Percentiles rank a stretch among this genome's conserved stretches.
phyloP scores from a whole-genome alignment of 148 eudicot species.

The Chenopodium quinoa region DNA sequence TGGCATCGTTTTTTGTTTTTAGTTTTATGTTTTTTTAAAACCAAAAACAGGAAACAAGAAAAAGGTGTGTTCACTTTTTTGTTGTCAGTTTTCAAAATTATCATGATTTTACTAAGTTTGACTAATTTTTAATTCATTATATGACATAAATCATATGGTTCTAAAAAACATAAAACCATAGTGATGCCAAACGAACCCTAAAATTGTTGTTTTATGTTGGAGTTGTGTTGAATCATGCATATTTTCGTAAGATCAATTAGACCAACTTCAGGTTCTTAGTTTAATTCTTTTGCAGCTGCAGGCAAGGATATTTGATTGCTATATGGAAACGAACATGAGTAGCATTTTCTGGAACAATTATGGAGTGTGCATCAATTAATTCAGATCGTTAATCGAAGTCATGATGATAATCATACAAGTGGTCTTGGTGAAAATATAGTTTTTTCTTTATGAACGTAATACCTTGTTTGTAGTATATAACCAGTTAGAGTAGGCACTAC shows the following conservation, averaged over 20 bases:
- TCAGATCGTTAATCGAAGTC: conserved; percentile 6
- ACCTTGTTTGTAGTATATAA: conserved; percentile 24
- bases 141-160: too few relatives aligned
- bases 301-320: conserved; percentile 7
- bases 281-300: conserved; percentile 12
- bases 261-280: background rate
- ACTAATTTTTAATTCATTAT: too few relatives aligned
- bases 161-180: too few relatives aligned
- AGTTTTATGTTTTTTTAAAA: too few relatives aligned
- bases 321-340: conserved; percentile 1
- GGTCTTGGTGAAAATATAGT: conserved; percentile 12
- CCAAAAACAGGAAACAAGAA: too few relatives aligned
- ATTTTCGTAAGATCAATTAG: background rate
- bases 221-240: background rate
- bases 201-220: background rate
- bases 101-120: too few relatives aligned
- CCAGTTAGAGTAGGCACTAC: conserved; percentile 18
- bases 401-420: background rate
- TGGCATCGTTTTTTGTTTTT: too few relatives aligned
- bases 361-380: background rate
- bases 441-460: background rate
- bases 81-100: too few relatives aligned
- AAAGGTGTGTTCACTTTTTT: too few relatives aligned
- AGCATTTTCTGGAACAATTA: background rate
- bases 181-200: too few relatives aligned